These are phyloP conservation scores for Irpex sp. DNA, from an alignment of 1,284 basidiomycete species.

Conservation along the genomic window DNA sequence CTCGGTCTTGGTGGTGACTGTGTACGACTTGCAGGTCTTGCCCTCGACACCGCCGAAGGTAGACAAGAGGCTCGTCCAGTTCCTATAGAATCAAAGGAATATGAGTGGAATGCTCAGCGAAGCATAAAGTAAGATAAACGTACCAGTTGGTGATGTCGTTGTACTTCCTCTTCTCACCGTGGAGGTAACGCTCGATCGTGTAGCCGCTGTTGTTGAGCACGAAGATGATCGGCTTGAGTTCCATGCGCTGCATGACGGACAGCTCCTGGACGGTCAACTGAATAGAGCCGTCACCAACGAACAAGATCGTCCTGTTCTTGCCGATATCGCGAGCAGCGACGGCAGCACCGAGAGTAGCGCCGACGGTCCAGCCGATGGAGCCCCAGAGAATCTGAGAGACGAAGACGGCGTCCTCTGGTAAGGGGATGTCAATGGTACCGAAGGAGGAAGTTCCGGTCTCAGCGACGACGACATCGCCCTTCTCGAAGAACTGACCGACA, in stretches of 20 bases:
- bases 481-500: conserved; percentile 73
- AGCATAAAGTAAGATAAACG: conserved; percentile 6
- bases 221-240: conserved; percentile 76
- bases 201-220: conserved; percentile 90
- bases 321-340: conserved; percentile 72
- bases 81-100: conserved; percentile 22
- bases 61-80: conserved; percentile 59
- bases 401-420: conserved; percentile 66
- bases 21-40: conserved; percentile 60
- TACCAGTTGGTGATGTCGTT: conserved; percentile 71
- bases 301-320: conserved; percentile 72
- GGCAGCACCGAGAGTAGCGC: conserved; percentile 71
- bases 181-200: conserved; percentile 81
- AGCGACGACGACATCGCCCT: conserved; percentile 76
- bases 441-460: conserved; percentile 63
- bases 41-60: conserved; percentile 56
- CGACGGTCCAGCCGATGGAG: conserved; percentile 85
- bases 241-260: conserved; percentile 71
- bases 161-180: conserved; percentile 64
- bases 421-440: conserved; percentile 62
- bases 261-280: conserved; percentile 77
- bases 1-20: conserved; percentile 60
- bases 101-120: neutral
- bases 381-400: conserved; percentile 84
- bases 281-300: conserved; percentile 73